phyloP scores from a whole-genome alignment of 192 early-diverging fungal species.

The Dissophora ornata region DNA sequence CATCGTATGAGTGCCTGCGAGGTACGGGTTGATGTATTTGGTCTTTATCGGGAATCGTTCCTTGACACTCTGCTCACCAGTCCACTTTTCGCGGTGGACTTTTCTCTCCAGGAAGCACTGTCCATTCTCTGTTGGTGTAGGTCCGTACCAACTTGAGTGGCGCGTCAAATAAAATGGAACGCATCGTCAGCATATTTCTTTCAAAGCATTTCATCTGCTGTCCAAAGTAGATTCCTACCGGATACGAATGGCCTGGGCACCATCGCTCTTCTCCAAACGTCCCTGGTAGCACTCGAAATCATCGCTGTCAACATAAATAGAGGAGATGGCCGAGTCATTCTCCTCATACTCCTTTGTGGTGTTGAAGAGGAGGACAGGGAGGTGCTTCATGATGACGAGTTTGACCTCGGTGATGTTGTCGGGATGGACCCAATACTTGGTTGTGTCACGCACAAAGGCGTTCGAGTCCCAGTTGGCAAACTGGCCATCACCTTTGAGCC shows the following conservation, averaged over 20 bases:
- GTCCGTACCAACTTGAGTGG: slow-evolving; percentile 94
- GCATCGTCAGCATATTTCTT: no score
- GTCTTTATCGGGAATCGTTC: slow-evolving; percentile 95
- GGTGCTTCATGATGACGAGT: slow-evolving; percentile 86
- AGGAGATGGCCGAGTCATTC: slow-evolving; percentile 90
- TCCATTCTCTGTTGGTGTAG: slow-evolving; percentile 68
- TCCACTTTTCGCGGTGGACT: slow-evolving; percentile 53
- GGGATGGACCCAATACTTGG: slow-evolving; percentile 96
- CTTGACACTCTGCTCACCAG: slow-evolving; percentile 87
- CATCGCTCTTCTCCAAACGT: slow-evolving; percentile 87
- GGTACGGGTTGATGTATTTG: slow-evolving; percentile 88
- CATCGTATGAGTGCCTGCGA: slow-evolving; percentile 79
- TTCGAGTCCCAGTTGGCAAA: slow-evolving; percentile 47
- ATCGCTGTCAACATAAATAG: slow-evolving; percentile 94
- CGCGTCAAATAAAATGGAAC: no score
- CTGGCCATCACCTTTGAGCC: slow-evolving; percentile 27
- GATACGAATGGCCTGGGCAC: slow-evolving; percentile 90
- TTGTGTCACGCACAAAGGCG: slow-evolving; percentile 73
- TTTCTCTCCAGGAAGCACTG: slow-evolving; percentile 85
- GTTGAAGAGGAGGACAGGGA: slow-evolving; percentile 92
- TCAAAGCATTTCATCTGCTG: no score
- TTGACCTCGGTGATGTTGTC: slow-evolving; percentile 97
- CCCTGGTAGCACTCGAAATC: slow-evolving; percentile 89
- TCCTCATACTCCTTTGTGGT: slow-evolving; percentile 65
- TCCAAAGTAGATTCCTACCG: no score